Evolutionary conservation across 2,329 filamentous ascomycete genomes (phyloP), one percentile per base, ranked within the genome.

Genomic region (Diplodia seriata): DNA sequence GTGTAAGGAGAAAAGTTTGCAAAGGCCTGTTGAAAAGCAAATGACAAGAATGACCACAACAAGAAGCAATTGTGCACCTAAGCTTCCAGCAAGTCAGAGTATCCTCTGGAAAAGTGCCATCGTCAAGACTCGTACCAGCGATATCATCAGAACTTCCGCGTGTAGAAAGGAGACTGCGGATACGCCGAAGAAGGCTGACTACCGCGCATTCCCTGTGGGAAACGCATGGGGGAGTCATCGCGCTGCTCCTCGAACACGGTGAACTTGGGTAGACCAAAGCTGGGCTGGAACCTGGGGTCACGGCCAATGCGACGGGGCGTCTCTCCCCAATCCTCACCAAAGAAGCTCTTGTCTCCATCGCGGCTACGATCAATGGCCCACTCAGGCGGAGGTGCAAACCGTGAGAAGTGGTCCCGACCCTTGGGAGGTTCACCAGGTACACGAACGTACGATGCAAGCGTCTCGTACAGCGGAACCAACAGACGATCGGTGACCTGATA

Each of bases 381-480:
- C n/a, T 76, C 75, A 1, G 78, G 76, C 18, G 79, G 73, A 15
- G 75, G 69, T 50, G 73, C 76, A 76, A 80, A 83, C 2, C 74
- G 75, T 26, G 74, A 79, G 70, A 80, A 83, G 72, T 81, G 80
- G 54, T 78, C 77, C 68, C 47, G 71, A n/a, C 5, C 70, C 70
- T 67, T 67, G n/a, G 26, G 15, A 6, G 36, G 7, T 9, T 40
- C 36, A 18, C 56, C 66, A 11, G 56, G 43, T 9, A 63, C 15
- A 31, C 57, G 50, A 14, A 76, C 74, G 68, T 84, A 84, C 33
- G 77, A 76, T 8, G 75, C 74, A 1, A 84, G 74, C 38, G 77
- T 81, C 70, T 83, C 81, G 61, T 80, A 77, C 12, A 83, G 70
- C 2, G 79, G 77, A 7, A 82, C 75, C 64, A 83, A 78, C 4